Evolutionary conservation across 2,329 filamentous ascomycete genomes (phyloP).

Genomic region (Talaromyces sp.): DNA sequence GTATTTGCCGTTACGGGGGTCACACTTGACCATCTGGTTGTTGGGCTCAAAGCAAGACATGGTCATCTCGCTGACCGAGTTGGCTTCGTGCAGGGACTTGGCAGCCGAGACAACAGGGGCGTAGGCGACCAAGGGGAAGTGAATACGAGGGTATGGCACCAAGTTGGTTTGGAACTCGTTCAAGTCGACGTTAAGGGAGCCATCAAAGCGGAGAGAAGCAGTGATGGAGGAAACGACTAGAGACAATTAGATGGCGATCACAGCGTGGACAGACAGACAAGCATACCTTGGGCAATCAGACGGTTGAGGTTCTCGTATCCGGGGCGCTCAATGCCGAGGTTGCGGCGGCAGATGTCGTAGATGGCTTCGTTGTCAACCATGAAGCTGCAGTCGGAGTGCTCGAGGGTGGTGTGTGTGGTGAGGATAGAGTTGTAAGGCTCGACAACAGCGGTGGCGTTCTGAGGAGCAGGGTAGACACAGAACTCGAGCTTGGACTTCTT

Average conservation of each 20-base stretch:
- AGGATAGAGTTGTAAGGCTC: slow-evolving; percentile 99
- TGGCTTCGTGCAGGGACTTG: slow-evolving; percentile 96
- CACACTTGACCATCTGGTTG: slow-evolving; percentile 99
- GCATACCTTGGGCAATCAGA: slow-evolving; percentile 73
- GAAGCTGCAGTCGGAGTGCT: slow-evolving; percentile 99
- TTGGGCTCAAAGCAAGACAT: slow-evolving; percentile 99
- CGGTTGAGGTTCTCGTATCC: slow-evolving; percentile 99
- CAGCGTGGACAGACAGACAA: slow-evolving; percentile 13
- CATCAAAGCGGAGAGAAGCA: slow-evolving; percentile 95
- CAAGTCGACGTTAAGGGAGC: slow-evolving; percentile 96
- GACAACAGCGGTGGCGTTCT: slow-evolving; percentile 94
- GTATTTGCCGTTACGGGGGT: slow-evolving; percentile 98
- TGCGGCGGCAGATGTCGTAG: slow-evolving; percentile 98
- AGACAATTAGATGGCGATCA: slow-evolving; percentile 41
- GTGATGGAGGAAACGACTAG: slow-evolving; percentile 93
- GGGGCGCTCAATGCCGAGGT: slow-evolving; percentile 93
- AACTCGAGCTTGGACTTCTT: slow-evolving; percentile 99
- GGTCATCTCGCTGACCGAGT: slow-evolving; percentile 97
- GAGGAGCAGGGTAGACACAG: slow-evolving; percentile 96
- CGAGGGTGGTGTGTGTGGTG: slow-evolving; percentile 96
- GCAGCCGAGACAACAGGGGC: slow-evolving; percentile 88
- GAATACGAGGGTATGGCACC: slow-evolving; percentile 96
- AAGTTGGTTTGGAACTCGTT: slow-evolving; percentile 99
- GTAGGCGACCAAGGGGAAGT: slow-evolving; percentile 98
- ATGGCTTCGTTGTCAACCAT: slow-evolving; percentile 99